phyloP scores from a whole-genome alignment of 495 filamentous ascomycete genomes.

The Trichoderma orchidacearum region DNA sequence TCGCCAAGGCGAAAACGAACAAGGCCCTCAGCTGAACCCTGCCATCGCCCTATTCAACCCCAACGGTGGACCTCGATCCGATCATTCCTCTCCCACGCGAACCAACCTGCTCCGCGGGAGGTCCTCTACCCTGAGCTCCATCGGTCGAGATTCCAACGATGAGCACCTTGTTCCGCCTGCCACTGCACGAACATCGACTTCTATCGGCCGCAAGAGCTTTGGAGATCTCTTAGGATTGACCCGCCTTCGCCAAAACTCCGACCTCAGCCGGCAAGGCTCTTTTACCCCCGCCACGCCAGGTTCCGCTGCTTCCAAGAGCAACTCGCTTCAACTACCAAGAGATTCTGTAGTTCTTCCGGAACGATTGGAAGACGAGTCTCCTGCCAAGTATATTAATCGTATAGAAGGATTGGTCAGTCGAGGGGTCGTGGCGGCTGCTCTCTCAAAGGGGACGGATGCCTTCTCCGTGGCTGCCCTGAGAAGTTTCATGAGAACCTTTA shows the following conservation, averaged over 20 bases:
- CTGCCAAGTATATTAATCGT: constrained; percentile 73
- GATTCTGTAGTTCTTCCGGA: constrained; percentile 58
- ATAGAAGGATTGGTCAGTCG: constrained; percentile 66
- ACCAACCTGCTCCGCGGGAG: constrained; percentile 47
- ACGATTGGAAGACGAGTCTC: constrained; percentile 76
- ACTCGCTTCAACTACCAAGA: constrained; percentile 50
- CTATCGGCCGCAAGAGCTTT: constrained; percentile 79
- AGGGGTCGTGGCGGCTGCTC: constrained; percentile 63
- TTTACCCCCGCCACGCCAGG: constrained; percentile 51
- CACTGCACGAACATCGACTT: constrained; percentile 61
- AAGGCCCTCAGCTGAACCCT: constrained; percentile 20
- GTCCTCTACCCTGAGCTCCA: constrained; percentile 83
- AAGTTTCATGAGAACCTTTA: constrained; percentile 89
- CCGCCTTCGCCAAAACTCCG: constrained; percentile 65
- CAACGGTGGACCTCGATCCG: constrained; percentile 48
- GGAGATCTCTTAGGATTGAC: constrained; percentile 71
- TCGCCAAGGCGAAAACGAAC: constrained; percentile 28
- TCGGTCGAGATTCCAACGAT: constrained; percentile 44
- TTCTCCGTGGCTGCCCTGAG: constrained; percentile 74
- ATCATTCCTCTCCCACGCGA: constrained; percentile 56
- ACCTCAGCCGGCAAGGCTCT: constrained; percentile 47
- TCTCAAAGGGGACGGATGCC: constrained; percentile 70
- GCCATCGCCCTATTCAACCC: constrained; percentile 45
- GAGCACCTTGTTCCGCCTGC: constrained; percentile 40
- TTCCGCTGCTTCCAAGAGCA: constrained; percentile 52